Evolutionary conservation across 345 rosid genomes (phyloP), one percentile per base, ranked within the genome.

Genomic region (Boechera stricta): DNA sequence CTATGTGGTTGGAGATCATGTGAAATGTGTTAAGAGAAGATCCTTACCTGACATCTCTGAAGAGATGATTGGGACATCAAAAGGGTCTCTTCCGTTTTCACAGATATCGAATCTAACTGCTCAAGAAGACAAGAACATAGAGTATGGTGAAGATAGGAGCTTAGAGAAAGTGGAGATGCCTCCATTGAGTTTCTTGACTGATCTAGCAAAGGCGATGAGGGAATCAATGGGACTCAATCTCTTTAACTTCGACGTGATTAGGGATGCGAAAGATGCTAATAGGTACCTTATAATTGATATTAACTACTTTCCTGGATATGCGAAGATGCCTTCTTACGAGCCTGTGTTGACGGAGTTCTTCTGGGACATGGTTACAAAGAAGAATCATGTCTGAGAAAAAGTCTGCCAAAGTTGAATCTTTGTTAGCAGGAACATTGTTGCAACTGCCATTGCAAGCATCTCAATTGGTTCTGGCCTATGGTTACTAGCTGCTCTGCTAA

Each of bases 241-340:
- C 75, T 86, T 89, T 72, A 89, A 87, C 74, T 87, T 87, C 66
- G 94, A 89, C 67, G 77, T 89, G 58, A 89, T 89, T 69, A 85
- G 88, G 75, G 91, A 87, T 76, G 85, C 80, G 6, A 82, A 47
- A 62, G 85, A 82, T 77, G 72, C 48, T 55, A 83, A 71, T 68
- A 76, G 84, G 73, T 87, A 83, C 77, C 77, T 86, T 28, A 78
- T 89, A 0, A 82, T 89, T 61, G 94, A 89, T 76, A 80, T 89
- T 61, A 89, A 89, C 82, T 89, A 89, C 82, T 87, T 89, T 66
- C 91, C 91, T 33, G 90, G 94, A 36, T 89, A 82, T 47, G 89
- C 85, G 5, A 89, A 89, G 84, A 78, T 87, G 86, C 91, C 94
- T 0, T 69, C 73, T 70, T 89, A 79, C 51, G 90, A 86, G 84